Conservation (phyloP, 164 flowering plant species). For the Nymphaea colorata region DNA sequence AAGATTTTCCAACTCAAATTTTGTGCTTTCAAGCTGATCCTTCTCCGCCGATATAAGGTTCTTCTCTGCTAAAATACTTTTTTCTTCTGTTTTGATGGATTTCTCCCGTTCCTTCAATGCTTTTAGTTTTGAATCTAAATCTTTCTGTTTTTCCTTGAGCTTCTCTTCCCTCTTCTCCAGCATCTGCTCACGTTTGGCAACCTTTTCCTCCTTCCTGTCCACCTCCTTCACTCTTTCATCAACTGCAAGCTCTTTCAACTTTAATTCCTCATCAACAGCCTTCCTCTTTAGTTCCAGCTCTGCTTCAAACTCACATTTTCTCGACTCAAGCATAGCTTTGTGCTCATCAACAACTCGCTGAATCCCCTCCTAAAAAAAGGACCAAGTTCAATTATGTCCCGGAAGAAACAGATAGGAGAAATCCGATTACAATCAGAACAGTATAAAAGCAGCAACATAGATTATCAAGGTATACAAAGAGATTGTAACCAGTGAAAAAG, state of each 20-base stretch:
- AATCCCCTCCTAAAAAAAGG: conserved; percentile 47
- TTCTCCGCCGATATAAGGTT: conserved; percentile 29
- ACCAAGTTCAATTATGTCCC: not conserved
- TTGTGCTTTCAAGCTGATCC: conserved; percentile 33
- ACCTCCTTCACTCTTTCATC: conserved; percentile 41
- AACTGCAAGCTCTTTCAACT: conserved; percentile 23
- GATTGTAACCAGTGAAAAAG: too few species aligned
- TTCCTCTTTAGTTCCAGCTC: conserved; percentile 50
- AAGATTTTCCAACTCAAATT: conserved; percentile 39
- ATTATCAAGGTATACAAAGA: too few species aligned
- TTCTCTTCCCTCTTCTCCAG: conserved; percentile 57
- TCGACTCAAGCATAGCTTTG: conserved; percentile 25
- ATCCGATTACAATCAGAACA: not conserved
- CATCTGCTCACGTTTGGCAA: conserved; percentile 47
- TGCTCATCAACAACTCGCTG: conserved; percentile 66
- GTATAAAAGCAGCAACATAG: not conserved
- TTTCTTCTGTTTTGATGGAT: conserved; percentile 41
- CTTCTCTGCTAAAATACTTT: conserved; percentile 36
- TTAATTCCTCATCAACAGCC: conserved; percentile 44
- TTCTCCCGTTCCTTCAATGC: conserved; percentile 57
- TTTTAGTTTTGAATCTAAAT: conserved; percentile 42
- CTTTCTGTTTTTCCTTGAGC: conserved; percentile 67
- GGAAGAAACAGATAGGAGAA: not conserved
- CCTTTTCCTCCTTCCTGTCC: conserved; percentile 51
- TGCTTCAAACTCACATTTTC: conserved; percentile 41